These are phyloP conservation scores for Ophiosphaerella narmari DNA, from an alignment of 2,329 filamentous ascomycete species.

Conservation along the genomic window DNA sequence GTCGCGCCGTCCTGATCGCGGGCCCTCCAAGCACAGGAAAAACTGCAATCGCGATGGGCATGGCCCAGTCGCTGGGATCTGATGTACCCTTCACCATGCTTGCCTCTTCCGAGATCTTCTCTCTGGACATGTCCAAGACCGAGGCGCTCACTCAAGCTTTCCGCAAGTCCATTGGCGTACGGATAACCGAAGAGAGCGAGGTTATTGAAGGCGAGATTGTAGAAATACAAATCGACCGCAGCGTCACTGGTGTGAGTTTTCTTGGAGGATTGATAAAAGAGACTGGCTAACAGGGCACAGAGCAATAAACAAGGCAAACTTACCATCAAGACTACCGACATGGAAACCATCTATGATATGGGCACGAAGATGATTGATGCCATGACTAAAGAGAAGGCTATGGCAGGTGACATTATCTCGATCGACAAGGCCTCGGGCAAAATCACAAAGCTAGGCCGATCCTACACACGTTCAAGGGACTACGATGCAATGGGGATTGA, in stretches of 20 bases:
- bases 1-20: slow-evolving; percentile 90
- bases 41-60: slow-evolving; percentile 97
- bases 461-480: slow-evolving; percentile 91
- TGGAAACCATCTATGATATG: slow-evolving; percentile 99
- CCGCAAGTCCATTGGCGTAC: slow-evolving; percentile 94
- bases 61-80: slow-evolving; percentile 91
- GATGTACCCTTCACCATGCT: slow-evolving; percentile 97
- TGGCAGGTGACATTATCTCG: slow-evolving; percentile 97
- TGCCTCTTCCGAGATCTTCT: slow-evolving; percentile 96
- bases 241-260: slow-evolving; percentile 76
- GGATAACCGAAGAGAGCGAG: slow-evolving; percentile 98
- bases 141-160: slow-evolving; percentile 99
- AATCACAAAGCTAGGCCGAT: slow-evolving; percentile 94
- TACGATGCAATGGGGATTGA: slow-evolving; percentile 99
- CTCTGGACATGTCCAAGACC: slow-evolving; percentile 98
- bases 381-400: slow-evolving; percentile 99
- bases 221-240: slow-evolving; percentile 97
- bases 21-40: slow-evolving; percentile 97
- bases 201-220: slow-evolving; percentile 99
- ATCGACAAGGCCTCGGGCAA: slow-evolving; percentile 99
- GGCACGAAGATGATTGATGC: slow-evolving; percentile 99
- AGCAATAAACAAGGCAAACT: slow-evolving; percentile 98
- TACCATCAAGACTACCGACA: slow-evolving; percentile 98
- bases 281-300: slow-evolving; percentile 41
- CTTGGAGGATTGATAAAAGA: background rate